These are phyloP conservation scores for Aspergillus melleus DNA, from an alignment of 2,329 filamentous ascomycete genomes.

Conservation along the genomic window DNA sequence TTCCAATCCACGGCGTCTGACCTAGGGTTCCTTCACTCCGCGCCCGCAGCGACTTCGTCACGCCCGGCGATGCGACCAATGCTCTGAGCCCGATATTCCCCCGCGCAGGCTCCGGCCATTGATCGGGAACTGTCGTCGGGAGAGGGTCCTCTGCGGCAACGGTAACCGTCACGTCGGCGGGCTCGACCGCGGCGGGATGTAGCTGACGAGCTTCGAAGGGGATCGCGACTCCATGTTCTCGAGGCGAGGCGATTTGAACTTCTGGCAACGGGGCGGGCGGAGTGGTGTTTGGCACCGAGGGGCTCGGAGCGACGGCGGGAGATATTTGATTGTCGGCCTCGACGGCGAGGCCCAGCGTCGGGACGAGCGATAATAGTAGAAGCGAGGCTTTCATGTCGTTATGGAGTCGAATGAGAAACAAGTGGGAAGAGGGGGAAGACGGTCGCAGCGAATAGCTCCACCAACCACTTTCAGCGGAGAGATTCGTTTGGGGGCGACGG, in stretches of 20 bases:
- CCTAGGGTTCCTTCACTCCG: slow-evolving; percentile 41
- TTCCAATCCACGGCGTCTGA: slow-evolving; percentile 43
- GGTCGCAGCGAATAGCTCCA: not conserved
- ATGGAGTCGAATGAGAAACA: not conserved
- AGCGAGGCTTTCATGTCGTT: slow-evolving; percentile 20
- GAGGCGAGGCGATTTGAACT: slow-evolving; percentile 4
- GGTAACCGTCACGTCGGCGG: slow-evolving; percentile 1
- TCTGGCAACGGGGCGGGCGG: slow-evolving; percentile 17
- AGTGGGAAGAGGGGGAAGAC: not conserved
- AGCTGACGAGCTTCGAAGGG: slow-evolving; percentile 11
- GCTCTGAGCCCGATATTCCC: slow-evolving; percentile 35
- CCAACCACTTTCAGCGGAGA: not conserved
- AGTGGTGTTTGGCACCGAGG: slow-evolving; percentile 18
- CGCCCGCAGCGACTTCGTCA: slow-evolving; percentile 30
- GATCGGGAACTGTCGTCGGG: slow-evolving; percentile 26
- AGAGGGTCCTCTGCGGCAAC: slow-evolving; percentile 9
- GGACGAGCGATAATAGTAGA: slow-evolving; percentile 20
- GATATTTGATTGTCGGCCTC: slow-evolving; percentile 28
- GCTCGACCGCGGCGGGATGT: not conserved
- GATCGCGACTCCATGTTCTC: slow-evolving; percentile 6
- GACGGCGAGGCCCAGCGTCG: slow-evolving; percentile 24
- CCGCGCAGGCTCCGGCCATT: slow-evolving; percentile 28
- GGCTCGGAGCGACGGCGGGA: slow-evolving; percentile 26
- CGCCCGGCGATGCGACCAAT: slow-evolving; percentile 15
- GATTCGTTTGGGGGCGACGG: not conserved